phyloP scores from a whole-genome alignment of 768 basidiomycete genomes.

The Rhodotorula paludigena region DNA sequence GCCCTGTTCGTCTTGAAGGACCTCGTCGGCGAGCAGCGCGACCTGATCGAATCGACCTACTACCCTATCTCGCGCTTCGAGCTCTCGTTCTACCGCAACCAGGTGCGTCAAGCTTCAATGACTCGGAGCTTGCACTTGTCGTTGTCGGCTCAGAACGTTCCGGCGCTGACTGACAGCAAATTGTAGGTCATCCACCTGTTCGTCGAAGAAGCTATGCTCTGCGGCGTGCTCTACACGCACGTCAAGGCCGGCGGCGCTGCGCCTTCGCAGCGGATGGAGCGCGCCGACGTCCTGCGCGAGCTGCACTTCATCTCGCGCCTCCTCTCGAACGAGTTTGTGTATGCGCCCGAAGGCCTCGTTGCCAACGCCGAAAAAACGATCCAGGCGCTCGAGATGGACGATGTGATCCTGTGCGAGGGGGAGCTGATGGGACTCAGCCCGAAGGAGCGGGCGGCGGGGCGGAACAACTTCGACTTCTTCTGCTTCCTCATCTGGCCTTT shows the following conservation, averaged over 20 bases:
- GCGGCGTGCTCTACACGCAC: constrained; percentile 30
- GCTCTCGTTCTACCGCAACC: constrained; percentile 41
- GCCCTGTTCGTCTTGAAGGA: constrained; percentile 39
- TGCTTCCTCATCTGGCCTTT: constrained; percentile 40
- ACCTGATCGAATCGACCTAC: constrained; percentile 40
- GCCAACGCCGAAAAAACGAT: constrained; percentile 37
- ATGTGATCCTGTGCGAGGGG: constrained; percentile 32
- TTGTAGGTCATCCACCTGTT: constrained; percentile 40
- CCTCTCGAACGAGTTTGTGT: constrained; percentile 42
- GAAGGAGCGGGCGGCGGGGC: constrained; percentile 25
- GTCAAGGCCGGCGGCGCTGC: constrained; percentile 37
- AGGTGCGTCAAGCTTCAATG: too few relatives aligned
- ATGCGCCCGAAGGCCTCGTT: constrained; percentile 37
- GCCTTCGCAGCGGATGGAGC: constrained; percentile 28
- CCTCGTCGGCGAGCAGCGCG: constrained; percentile 36
- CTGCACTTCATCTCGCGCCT: constrained; percentile 38
- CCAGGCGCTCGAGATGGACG: constrained; percentile 29
- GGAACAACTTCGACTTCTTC: constrained; percentile 40
- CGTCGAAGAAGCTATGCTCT: constrained; percentile 36
- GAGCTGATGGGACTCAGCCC: constrained; percentile 24
- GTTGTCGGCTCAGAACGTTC: too few relatives aligned
- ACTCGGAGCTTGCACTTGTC: too few relatives aligned
- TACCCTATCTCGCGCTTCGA: constrained; percentile 38
- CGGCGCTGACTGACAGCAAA: too few relatives aligned
- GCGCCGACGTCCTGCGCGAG: constrained; percentile 22